Percentiles rank a stretch among this genome's conserved stretches.
Evolutionary conservation across 2,329 filamentous ascomycete genomes (phyloP).

Genomic region (Fusarium anguioides): DNA sequence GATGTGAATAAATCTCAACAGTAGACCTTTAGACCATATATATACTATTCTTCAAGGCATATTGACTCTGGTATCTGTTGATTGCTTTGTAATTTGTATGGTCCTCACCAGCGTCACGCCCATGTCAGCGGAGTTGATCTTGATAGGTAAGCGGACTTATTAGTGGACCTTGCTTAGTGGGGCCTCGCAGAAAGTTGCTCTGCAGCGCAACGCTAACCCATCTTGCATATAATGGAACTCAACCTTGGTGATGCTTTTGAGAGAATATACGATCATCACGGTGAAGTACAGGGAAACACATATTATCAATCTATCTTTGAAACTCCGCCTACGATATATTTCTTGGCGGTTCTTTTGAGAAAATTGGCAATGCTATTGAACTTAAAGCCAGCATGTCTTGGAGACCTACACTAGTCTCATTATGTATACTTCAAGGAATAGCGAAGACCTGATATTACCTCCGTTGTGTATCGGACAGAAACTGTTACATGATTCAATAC

Average conservation of each 20-base stretch:
- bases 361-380: not conserved
- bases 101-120: not conserved
- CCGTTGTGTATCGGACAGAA: no score
- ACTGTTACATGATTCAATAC: no score
- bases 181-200: slow-evolving; percentile 24
- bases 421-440: no score
- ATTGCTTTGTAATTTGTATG: slow-evolving; percentile 16
- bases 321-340: no score
- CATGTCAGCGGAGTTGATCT: no score
- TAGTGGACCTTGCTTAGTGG: not conserved
- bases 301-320: not conserved
- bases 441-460: no score
- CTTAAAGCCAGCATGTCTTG: no score
- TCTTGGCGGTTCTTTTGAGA: not conserved
- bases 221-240: no score
- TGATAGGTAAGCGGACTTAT: no score
- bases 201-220: accelerated
- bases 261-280: not conserved
- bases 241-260: accelerated
- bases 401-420: no score
- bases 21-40: not conserved
- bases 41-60: not conserved
- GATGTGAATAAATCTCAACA: accelerated
- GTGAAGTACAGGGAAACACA: not conserved
- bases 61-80: not conserved